Percentiles rank a stretch among this genome's conserved stretches.
Conservation (phyloP, 108 stramenopile species). For the Cyclostephanos invisitatus region DNA sequence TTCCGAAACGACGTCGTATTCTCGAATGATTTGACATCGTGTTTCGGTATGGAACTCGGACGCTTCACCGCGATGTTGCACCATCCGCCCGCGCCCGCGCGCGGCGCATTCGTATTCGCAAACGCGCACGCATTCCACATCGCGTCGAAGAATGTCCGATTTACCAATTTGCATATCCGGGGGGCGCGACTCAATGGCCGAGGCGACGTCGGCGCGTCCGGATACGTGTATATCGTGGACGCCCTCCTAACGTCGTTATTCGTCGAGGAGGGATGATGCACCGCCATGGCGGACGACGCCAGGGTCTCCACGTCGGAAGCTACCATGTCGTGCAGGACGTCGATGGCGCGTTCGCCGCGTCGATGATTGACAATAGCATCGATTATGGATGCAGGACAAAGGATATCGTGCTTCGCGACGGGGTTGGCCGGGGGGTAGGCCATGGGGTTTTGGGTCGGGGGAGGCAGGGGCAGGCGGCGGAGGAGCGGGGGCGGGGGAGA, state of each 20-base stretch:
- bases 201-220: conserved; percentile 63
- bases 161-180: conserved; percentile 26
- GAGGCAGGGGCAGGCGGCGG: no score
- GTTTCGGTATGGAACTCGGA: conserved; percentile 36
- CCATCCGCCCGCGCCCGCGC: conserved; percentile 20
- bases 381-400: conserved; percentile 35
- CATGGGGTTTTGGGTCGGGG: neutral
- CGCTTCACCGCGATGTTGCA: conserved; percentile 67
- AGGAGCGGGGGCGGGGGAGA: no score
- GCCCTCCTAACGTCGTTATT: conserved; percentile 11
- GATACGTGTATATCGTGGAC: conserved; percentile 67
- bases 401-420: conserved; percentile 43
- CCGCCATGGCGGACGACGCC: conserved; percentile 24
- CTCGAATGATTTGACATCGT: conserved; percentile 30
- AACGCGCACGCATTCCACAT: no score
- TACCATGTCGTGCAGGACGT: neutral
- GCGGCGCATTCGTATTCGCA: neutral
- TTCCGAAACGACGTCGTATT: conserved; percentile 62
- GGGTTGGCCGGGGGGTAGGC: conserved; percentile 44
- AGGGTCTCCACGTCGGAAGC: conserved; percentile 24
- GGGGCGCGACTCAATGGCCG: conserved; percentile 58
- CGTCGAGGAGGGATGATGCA: conserved; percentile 2
- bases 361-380: conserved; percentile 5
- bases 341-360: neutral
- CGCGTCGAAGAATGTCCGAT: conserved; percentile 48